These are phyloP conservation scores for Wickerhamomyces rabaulensis DNA, from an alignment of 805 yeast species.

Conservation along the genomic window DNA sequence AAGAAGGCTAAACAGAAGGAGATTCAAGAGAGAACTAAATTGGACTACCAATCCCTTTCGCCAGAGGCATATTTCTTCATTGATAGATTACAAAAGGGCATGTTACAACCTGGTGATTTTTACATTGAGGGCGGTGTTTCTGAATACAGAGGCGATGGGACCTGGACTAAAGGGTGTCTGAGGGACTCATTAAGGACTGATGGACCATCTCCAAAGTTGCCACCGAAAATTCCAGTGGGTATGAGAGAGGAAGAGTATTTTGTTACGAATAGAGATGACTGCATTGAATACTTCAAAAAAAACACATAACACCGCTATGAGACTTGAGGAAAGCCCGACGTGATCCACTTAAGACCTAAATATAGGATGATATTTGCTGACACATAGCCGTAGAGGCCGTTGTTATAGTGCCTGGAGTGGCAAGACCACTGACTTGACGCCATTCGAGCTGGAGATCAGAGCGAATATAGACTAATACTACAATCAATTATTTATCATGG, in stretches of 20 bases:
- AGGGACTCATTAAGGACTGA: slow-evolving; percentile 12
- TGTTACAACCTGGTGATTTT: slow-evolving; percentile 13
- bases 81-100: slow-evolving; percentile 19
- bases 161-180: slow-evolving; percentile 17
- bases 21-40: background rate
- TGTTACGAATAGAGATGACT: slow-evolving; percentile 11
- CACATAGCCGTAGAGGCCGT: too few species aligned
- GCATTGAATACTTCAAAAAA: slow-evolving; percentile 10
- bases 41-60: slow-evolving; percentile 7
- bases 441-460: too few species aligned
- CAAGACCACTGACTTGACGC: too few species aligned
- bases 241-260: slow-evolving; percentile 21
- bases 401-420: too few species aligned
- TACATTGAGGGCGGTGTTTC: slow-evolving; percentile 19
- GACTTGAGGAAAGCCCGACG: too few species aligned
- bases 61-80: slow-evolving; percentile 17
- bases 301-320: background rate
- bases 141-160: slow-evolving; percentile 22
- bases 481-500: too few species aligned
- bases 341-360: too few species aligned
- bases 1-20: slow-evolving; percentile 3
- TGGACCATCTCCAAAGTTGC: slow-evolving; percentile 14
- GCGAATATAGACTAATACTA: too few species aligned
- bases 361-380: too few species aligned
- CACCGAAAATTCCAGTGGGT: slow-evolving; percentile 24